Evolutionary conservation across 208 protist species (phyloP).

Genomic region (Naegleria fowleri): DNA sequence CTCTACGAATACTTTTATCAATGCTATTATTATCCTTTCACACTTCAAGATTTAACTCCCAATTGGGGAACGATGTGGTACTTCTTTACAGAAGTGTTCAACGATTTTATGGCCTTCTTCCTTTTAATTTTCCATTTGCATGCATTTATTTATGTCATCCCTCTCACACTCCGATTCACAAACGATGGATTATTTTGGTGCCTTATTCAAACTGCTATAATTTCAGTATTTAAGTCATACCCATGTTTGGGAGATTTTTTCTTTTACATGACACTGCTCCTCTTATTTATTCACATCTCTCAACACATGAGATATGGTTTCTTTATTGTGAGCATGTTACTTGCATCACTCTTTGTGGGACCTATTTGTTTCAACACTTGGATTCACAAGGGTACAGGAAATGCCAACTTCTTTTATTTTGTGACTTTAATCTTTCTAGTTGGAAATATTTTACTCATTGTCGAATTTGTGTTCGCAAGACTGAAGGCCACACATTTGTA

Average conservation of each 20-base stretch:
- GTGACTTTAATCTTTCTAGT: conserved; percentile 50
- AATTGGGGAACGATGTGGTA: conserved; percentile 62
- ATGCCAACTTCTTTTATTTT: conserved; percentile 61
- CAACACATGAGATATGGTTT: conserved; percentile 33
- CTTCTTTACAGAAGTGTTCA: conserved; percentile 60
- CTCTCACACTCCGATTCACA: conserved; percentile 35
- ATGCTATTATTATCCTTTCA: conserved; percentile 36
- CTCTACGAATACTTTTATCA: conserved; percentile 43
- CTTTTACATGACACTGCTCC: conserved; percentile 36
- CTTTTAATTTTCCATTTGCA: conserved; percentile 53
- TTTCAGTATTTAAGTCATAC: conserved; percentile 54
- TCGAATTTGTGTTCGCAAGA: conserved; percentile 36
- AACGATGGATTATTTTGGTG: conserved; percentile 42
- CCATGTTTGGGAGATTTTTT: conserved; percentile 37
- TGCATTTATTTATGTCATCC: conserved; percentile 44
- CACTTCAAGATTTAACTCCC: conserved; percentile 47
- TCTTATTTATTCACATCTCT: conserved; percentile 20
- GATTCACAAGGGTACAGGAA: conserved; percentile 48
- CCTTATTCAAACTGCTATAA: conserved; percentile 36
- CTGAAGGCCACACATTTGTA: conserved; percentile 23
- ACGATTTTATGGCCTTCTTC: conserved; percentile 53
- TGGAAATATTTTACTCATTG: conserved; percentile 40
- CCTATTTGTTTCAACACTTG: conserved; percentile 48
- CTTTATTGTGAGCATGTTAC: conserved; percentile 33
- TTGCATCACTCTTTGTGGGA: conserved; percentile 38